Evolutionary conservation across 176 grass and related monocot genomes (phyloP).

Genomic region (Ensete glaucum): DNA sequence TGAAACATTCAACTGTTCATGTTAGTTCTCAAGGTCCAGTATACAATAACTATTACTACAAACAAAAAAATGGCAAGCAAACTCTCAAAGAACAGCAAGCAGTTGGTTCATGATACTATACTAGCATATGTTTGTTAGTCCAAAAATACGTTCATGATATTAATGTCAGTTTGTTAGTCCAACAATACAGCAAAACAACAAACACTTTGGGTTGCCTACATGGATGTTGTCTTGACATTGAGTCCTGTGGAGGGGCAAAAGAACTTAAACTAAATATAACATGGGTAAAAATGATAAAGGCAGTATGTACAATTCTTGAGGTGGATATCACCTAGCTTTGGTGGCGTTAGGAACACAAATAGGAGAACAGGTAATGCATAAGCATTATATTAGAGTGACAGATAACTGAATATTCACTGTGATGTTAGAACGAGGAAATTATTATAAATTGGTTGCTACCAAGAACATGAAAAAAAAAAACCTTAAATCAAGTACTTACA

Average conservation of each 20-base stretch:
- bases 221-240: too few species aligned
- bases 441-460: neutral
- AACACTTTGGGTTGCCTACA: too few species aligned
- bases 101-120: too few species aligned
- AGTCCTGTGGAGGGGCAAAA: neutral
- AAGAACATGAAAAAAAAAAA: conserved; percentile 4
- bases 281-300: neutral
- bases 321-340: neutral
- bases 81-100: neutral
- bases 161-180: too few species aligned
- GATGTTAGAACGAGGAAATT: neutral
- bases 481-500: conserved; percentile 44
- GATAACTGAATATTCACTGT: neutral
- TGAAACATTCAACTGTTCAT: conserved; percentile 3
- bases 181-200: too few species aligned
- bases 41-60: neutral
- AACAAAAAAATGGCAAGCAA: neutral
- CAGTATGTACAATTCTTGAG: neutral
- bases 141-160: too few species aligned
- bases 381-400: neutral
- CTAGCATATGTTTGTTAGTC: too few species aligned
- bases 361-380: too few species aligned
- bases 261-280: neutral
- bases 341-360: too few species aligned
- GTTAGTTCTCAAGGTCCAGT: neutral